These are phyloP conservation scores for Diaporthe helianthi DNA, from an alignment of 2,329 filamentous ascomycete species.

Conservation along the genomic window DNA sequence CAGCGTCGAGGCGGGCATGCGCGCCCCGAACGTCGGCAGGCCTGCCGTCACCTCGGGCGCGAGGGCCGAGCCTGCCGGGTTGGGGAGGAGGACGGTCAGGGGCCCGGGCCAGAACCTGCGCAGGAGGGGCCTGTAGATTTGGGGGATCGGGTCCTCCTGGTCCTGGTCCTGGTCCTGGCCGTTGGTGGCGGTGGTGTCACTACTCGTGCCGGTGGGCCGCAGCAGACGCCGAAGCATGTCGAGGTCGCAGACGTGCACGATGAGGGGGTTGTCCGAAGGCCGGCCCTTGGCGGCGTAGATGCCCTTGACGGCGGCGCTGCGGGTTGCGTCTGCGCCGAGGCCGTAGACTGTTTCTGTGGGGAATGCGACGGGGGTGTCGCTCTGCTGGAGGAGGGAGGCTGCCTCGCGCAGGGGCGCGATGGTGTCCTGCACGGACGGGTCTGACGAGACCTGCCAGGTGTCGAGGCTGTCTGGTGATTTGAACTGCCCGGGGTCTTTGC, in stretches of 20 bases:
- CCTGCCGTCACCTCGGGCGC: slow-evolving; percentile 93
- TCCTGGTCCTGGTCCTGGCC: slow-evolving; percentile 33
- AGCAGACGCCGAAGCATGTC: slow-evolving; percentile 75
- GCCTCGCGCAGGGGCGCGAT: slow-evolving; percentile 64
- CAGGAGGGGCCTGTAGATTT: slow-evolving; percentile 80
- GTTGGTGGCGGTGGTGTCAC: slow-evolving; percentile 22
- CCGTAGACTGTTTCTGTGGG: slow-evolving; percentile 98
- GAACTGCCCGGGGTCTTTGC: slow-evolving; percentile 31
- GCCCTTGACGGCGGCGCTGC: slow-evolving; percentile 81
- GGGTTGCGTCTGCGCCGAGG: slow-evolving; percentile 92
- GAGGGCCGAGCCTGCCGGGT: slow-evolving; percentile 71
- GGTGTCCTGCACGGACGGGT: slow-evolving; percentile 38
- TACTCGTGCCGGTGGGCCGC: slow-evolving; percentile 36
- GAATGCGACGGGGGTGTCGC: slow-evolving; percentile 84
- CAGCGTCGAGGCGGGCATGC: slow-evolving; percentile 87
- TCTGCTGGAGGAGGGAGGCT: slow-evolving; percentile 68
- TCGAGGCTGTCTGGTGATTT: slow-evolving; percentile 41
- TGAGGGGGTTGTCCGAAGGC: slow-evolving; percentile 93
- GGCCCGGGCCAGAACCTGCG: slow-evolving; percentile 92
- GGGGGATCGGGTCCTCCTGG: slow-evolving; percentile 63
- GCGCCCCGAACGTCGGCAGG: slow-evolving; percentile 82
- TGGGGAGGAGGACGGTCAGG: slow-evolving; percentile 86
- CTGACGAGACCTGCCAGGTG: slow-evolving; percentile 50
- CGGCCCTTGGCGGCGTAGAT: slow-evolving; percentile 92
- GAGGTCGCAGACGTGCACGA: slow-evolving; percentile 87